Base-by-base conservation (phyloP, 2,329 filamentous ascomycete species). In the Gremmenia infestans region DNA sequence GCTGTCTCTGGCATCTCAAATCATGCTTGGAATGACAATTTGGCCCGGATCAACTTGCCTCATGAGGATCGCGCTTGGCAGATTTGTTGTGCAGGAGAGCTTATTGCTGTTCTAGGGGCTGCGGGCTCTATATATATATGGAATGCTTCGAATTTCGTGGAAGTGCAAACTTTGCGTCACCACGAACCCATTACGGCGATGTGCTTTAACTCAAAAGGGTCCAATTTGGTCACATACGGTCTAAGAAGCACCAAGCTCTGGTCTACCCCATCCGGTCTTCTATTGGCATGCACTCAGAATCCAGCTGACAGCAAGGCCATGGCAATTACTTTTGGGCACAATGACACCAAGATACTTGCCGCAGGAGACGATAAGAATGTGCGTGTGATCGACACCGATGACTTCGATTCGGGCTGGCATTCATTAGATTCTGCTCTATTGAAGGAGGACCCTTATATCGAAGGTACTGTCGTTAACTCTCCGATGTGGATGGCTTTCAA, bases 401-500 rank as follows among this genome's bases (percentile, higher is more conserved):
- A 25, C 12, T 14, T n/a, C n/a, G n/a, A 40, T 11, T 2, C 35
- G 5, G 22, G 14, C n/a, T 48, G 45, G 52, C 8, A 12, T 19
- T 3, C 35, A 5, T 19, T 32, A 4, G 19, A 48, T 8, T 45
- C 40, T 11, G 17, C 15, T n/a, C 22, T 48, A 11, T 42, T 48
- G 14, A 32, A 48, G 11, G 52, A 53, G 14, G 39, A 37, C 6
- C 40, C 11, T 9, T 6, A 14, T 7, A 19, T 42, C 11, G 45
- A 53, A 42, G 2, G 11, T 17, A 45, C 37, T 3, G 36, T 40
- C 15, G 12, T n/a, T 6, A 57, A 53, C 28, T 46, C 48, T 2
- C 59, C 61, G 9, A 42, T 17, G 5, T 57, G 48, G 15, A 56
- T 64, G 19, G 23, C 54, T 28, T 60, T 66, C 50, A 66, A 52